Evolutionary conservation across 345 rosid species (phyloP).

Genomic region (Populus alba): DNA sequence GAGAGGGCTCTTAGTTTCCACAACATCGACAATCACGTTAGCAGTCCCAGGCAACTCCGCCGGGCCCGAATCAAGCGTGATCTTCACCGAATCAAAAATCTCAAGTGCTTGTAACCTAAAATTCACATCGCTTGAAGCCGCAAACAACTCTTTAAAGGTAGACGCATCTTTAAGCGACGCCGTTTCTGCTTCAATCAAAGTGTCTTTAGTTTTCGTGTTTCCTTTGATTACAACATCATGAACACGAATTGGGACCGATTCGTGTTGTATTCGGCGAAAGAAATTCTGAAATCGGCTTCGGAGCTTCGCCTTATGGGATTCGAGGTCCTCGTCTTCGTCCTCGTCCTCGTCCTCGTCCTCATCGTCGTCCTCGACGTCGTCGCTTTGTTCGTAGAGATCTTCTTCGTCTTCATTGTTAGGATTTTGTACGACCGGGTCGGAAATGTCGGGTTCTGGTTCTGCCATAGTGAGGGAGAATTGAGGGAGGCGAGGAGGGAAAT

Average conservation of each 20-base stretch:
- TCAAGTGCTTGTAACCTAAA: conserved; percentile 63
- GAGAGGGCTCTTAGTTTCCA: conserved; percentile 54
- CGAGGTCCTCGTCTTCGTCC: conserved; percentile 32
- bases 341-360: conserved; percentile 13
- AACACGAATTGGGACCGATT: conserved; percentile 64
- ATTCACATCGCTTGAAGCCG: conserved; percentile 57
- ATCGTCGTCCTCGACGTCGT: not conserved
- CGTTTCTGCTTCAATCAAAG: conserved; percentile 63
- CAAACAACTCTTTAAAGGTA: conserved; percentile 71
- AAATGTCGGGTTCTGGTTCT: not conserved
- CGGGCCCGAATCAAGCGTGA: conserved; percentile 85
- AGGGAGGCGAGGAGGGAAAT: not conserved
- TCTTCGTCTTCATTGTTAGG: conserved; percentile 7
- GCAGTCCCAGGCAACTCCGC: conserved; percentile 85
- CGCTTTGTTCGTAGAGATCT: not conserved
- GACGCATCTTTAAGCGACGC: conserved; percentile 53
- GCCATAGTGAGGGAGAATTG: not conserved
- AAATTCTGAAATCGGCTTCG: conserved; percentile 31
- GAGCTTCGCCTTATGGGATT: conserved; percentile 20
- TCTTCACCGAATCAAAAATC: conserved; percentile 72
- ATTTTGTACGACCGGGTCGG: conserved; percentile 1
- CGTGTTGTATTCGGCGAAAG: conserved; percentile 46
- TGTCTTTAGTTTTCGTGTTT: conserved; percentile 75
- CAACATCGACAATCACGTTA: conserved; percentile 67
- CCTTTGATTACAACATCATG: conserved; percentile 81